These are phyloP conservation scores for Fragilaria crotonensis DNA, from an alignment of 108 stramenopile genomes.

Conservation along the genomic window DNA sequence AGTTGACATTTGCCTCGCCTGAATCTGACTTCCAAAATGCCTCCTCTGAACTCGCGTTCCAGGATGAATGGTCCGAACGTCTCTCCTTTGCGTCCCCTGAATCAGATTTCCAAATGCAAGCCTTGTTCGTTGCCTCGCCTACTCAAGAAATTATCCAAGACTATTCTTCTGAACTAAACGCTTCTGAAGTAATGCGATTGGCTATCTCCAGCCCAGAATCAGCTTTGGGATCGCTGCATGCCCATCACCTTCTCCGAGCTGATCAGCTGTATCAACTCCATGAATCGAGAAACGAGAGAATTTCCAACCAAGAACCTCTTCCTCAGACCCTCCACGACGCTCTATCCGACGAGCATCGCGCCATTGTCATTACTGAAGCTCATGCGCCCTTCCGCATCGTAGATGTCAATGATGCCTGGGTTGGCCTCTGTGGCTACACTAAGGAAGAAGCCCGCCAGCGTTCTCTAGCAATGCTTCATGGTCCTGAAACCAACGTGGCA, in stretches of 20 bases:
- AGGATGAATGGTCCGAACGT: conserved; percentile 7
- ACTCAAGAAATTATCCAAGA: conserved; percentile 3
- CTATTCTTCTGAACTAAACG: neutral
- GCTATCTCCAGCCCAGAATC: too few relatives aligned
- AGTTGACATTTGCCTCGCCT: conserved; percentile 16
- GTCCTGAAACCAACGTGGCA: conserved; percentile 45
- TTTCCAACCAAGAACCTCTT: neutral
- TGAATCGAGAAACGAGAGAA: neutral
- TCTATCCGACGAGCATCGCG: conserved; percentile 23
- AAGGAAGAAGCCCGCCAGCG: conserved; percentile 35
- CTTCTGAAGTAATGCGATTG: too few relatives aligned
- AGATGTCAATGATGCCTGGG: conserved; percentile 60
- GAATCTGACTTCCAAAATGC: conserved; percentile 15
- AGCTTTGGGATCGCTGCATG: conserved; percentile 8
- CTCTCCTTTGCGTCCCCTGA: conserved; percentile 12
- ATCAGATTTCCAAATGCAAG: conserved; percentile 4
- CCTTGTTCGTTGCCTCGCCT: neutral
- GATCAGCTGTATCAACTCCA: neutral
- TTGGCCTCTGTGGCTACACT: conserved; percentile 45
- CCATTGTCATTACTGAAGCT: conserved; percentile 46
- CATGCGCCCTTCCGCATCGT: conserved; percentile 40
- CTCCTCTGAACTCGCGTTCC: conserved; percentile 7
- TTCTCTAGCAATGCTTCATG: conserved; percentile 38
- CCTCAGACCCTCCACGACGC: neutral
- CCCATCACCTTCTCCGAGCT: neutral